phyloP scores from a whole-genome alignment of 2,329 filamentous ascomycete genomes.

The Pyricularia pennisetigena region DNA sequence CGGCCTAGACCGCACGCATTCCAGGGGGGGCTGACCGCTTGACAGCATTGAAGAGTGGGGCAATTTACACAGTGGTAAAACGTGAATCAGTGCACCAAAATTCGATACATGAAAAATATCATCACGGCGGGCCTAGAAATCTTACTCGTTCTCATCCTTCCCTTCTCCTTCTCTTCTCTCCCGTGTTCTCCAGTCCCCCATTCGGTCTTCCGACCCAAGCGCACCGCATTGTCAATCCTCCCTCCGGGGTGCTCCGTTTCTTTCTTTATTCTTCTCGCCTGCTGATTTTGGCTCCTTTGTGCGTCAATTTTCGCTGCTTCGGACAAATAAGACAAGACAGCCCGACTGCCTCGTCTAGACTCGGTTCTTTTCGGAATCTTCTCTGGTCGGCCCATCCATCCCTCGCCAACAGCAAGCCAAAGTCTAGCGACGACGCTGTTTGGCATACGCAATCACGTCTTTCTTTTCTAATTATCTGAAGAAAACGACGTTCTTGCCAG shows the following conservation, averaged over 20 bases:
- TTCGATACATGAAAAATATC: background rate
- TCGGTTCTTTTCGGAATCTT: background rate
- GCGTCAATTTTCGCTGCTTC: background rate
- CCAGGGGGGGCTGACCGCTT: background rate
- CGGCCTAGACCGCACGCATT: background rate
- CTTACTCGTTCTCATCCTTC: constrained; percentile 14
- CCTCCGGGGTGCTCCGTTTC: constrained; percentile 6
- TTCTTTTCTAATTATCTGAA: background rate
- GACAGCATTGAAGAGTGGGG: background rate
- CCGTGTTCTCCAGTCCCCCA: constrained; percentile 4
- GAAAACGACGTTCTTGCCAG: background rate
- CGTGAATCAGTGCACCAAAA: background rate
- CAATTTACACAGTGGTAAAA: constrained; percentile 1
- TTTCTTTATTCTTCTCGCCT: constrained; percentile 6
- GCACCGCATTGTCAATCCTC: constrained; percentile 6
- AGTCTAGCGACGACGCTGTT: background rate
- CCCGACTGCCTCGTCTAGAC: background rate
- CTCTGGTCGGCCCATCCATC: background rate
- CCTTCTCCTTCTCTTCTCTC: constrained; percentile 11
- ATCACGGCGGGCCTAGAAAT: background rate
- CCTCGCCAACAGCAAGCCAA: background rate
- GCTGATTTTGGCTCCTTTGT: constrained; percentile 6
- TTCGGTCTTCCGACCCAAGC: background rate
- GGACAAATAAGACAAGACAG: constrained; percentile 1
- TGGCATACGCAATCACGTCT: background rate